Evolutionary conservation across 306 rosid genomes (phyloP).

Genomic region (Trifolium subterraneum): DNA sequence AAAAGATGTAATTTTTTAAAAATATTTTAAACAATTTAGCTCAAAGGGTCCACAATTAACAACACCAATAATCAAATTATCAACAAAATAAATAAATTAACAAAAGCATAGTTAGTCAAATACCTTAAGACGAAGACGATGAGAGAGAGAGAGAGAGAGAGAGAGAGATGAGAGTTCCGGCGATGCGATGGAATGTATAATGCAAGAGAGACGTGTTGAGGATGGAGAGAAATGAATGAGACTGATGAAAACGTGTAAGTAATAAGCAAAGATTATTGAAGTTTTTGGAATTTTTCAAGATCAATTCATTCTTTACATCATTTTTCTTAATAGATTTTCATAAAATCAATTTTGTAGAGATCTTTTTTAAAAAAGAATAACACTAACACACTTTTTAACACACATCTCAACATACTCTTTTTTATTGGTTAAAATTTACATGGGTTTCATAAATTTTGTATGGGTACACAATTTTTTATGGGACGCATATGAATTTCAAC

Average conservation of each 20-base stretch:
- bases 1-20: neutral
- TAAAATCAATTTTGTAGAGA: too few species aligned
- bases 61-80: slow-evolving; percentile 15
- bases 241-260: neutral
- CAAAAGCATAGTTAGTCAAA: neutral
- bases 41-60: slow-evolving; percentile 22
- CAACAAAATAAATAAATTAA: neutral
- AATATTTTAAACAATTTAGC: neutral
- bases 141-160: neutral
- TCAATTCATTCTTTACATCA: neutral
- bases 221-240: neutral
- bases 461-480: too few species aligned
- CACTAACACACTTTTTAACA: too few species aligned
- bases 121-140: neutral
- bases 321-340: neutral
- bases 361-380: too few species aligned
- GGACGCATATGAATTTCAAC: too few species aligned
- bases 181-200: neutral
- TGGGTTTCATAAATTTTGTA: too few species aligned
- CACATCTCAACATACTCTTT: too few species aligned
- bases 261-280: neutral
- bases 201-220: slow-evolving; percentile 13
- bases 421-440: too few species aligned
- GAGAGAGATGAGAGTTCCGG: slow-evolving; percentile 21
- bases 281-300: neutral